Base-by-base conservation (phyloP, 192 early-diverging fungal species). In the Spizellomyces punctatus region DNA sequence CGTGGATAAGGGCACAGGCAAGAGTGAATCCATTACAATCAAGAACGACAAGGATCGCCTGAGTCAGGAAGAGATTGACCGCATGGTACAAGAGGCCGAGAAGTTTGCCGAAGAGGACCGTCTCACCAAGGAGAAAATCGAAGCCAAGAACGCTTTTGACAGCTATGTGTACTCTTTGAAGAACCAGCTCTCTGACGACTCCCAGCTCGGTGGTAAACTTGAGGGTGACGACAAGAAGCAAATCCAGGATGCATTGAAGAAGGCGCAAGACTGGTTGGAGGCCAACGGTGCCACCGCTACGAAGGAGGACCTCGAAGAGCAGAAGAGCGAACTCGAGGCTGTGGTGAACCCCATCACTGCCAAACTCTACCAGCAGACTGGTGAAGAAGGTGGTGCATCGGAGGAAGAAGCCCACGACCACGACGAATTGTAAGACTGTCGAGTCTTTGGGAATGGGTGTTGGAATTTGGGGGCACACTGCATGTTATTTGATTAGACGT, bases 291-390 rank as follows among this genome's bases (percentile, higher is more conserved):
- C 78, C 64, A 83, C 91, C 36, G 95, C 96, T 66, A 87, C 91
- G 74, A 96, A 96, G 89, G 96, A 99, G 79, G 96, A 99, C 81
- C 88, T 96, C 84, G 95, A 98, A 66, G 95, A 96, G 84, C 93
- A 94, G 86, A 93, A 93, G 82, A 86, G 90, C 76, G 95, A 96
- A 82, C 80, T 99, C 70, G 95, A 99, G 85, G 86, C 91, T 36
- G 77, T 96, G 64, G 92, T 98, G 58, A 96, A 96, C 87, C 95
- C 95, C 65, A 95, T 99, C 78, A 91, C 92, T 59, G 80, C 89
- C 82, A 98, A 97, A 88, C 83, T 97, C 42, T 96, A 98, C 78
- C 82, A 80, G 46, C 64, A 69, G 66, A 81, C 80, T 54, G 88
- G 82, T 66, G 78, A 82, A 49, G 85, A 78, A 58, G 86, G 84